phyloP scores from a whole-genome alignment of 768 basidiomycete genomes.

The Mycena pura region DNA sequence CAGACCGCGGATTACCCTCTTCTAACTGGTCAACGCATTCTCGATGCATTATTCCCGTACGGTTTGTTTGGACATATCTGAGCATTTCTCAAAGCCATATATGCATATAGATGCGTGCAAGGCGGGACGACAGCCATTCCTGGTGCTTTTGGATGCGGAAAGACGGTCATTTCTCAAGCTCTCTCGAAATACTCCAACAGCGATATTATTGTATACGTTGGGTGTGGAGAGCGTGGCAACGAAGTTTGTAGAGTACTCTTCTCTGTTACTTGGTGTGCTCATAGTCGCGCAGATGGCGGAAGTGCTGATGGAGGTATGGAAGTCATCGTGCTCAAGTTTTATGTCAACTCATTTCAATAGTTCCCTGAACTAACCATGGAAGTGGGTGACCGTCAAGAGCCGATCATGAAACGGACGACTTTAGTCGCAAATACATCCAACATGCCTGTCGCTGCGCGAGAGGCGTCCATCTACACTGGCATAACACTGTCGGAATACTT shows the following conservation, averaged over 20 bases:
- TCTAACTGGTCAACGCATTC: constrained; percentile 94
- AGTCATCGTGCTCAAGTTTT: neutral
- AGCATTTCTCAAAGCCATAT: neutral
- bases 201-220: constrained; percentile 99
- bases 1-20: constrained; percentile 91
- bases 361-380: constrained; percentile 96
- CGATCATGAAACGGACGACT: constrained; percentile 99
- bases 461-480: constrained; percentile 99
- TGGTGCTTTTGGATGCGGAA: constrained; percentile 98
- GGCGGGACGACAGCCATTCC: constrained; percentile 98
- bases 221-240: constrained; percentile 98
- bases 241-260: constrained; percentile 58
- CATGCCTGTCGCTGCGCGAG: constrained; percentile 99
- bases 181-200: constrained; percentile 99
- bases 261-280: constrained; percentile 4
- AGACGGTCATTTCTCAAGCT: constrained; percentile 98
- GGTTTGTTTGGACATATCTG: constrained; percentile 36
- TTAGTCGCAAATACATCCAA: constrained; percentile 99
- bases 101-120: constrained; percentile 80
- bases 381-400: constrained; percentile 90
- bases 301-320: constrained; percentile 92
- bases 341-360: constrained; percentile 35
- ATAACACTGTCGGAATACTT: constrained; percentile 99
- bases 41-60: constrained; percentile 96
- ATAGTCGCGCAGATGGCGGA: constrained; percentile 77